Evolutionary conservation across 2,329 filamentous ascomycete genomes (phyloP).

Genomic region (Neodidymelliopsis sp.): DNA sequence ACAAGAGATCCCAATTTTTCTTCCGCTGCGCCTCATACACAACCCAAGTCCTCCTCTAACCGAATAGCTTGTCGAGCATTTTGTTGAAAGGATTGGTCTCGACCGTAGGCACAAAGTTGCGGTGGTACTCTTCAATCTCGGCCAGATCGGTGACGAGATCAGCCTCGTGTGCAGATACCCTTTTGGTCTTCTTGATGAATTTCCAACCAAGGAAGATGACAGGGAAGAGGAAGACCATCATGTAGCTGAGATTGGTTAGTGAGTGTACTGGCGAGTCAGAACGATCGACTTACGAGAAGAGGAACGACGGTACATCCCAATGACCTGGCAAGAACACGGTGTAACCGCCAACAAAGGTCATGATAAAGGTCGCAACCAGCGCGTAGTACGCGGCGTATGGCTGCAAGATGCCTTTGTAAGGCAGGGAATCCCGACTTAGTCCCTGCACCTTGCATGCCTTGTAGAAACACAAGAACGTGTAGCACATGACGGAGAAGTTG

Average conservation of each 20-base stretch:
- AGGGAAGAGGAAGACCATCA: slow-evolving; percentile 76
- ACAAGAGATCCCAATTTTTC: background rate
- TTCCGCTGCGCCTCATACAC: background rate
- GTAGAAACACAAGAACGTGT: slow-evolving; percentile 76
- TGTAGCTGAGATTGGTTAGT: slow-evolving; percentile 58
- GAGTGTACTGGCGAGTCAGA: slow-evolving; percentile 6
- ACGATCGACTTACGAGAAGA: slow-evolving; percentile 67
- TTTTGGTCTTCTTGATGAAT: slow-evolving; percentile 68
- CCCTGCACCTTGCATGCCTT: slow-evolving; percentile 74
- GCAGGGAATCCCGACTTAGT: slow-evolving; percentile 70
- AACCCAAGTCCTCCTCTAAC: slow-evolving; percentile 22
- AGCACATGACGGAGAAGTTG: slow-evolving; percentile 62
- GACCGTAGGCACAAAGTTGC: slow-evolving; percentile 63
- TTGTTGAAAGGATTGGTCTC: slow-evolving; percentile 56
- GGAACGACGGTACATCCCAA: slow-evolving; percentile 74
- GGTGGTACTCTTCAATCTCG: slow-evolving; percentile 73
- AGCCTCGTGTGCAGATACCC: slow-evolving; percentile 64
- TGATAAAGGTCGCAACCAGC: slow-evolving; percentile 68
- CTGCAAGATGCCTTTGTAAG: slow-evolving; percentile 73
- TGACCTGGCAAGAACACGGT: slow-evolving; percentile 73
- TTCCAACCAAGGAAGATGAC: slow-evolving; percentile 77
- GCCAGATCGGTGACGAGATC: slow-evolving; percentile 69
- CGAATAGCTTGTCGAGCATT: slow-evolving; percentile 56
- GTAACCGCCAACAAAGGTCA: slow-evolving; percentile 79
- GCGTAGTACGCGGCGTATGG: slow-evolving; percentile 76